These are phyloP conservation scores for Penicillium sp. DNA, from an alignment of 2,329 filamentous ascomycete species.

Conservation along the genomic window DNA sequence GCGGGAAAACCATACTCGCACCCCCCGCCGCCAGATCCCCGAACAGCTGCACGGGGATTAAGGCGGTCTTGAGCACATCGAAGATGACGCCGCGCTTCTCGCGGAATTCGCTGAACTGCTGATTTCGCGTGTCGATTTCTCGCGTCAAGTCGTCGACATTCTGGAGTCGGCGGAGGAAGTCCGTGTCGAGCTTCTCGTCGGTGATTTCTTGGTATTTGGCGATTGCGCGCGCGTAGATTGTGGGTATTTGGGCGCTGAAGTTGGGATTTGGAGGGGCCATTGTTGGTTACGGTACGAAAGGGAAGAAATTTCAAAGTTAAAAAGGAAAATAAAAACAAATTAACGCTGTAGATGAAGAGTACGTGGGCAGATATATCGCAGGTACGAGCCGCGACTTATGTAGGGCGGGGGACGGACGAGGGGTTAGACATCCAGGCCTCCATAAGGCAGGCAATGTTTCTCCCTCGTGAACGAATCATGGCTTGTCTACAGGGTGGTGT, in stretches of 20 bases:
- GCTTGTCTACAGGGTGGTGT: neutral
- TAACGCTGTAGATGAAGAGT: too few relatives aligned
- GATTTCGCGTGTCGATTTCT: slow-evolving; percentile 19
- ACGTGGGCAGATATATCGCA: too few relatives aligned
- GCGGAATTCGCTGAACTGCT: slow-evolving; percentile 17
- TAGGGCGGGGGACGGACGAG: too few relatives aligned
- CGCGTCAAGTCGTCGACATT: slow-evolving; percentile 15
- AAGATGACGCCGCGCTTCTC: slow-evolving; percentile 19
- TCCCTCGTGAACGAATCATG: neutral
- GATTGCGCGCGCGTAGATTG: slow-evolving; percentile 15
- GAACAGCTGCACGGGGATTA: slow-evolving; percentile 19
- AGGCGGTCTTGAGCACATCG: slow-evolving; percentile 10
- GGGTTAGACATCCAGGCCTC: too few relatives aligned
- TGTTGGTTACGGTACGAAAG: neutral
- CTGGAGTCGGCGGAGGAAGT: slow-evolving; percentile 10
- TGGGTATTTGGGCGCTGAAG: slow-evolving; percentile 11
- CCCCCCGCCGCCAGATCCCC: slow-evolving; percentile 18
- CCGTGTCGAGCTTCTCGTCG: slow-evolving; percentile 12
- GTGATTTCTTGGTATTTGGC: slow-evolving; percentile 17
- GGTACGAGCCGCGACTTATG: too few relatives aligned
- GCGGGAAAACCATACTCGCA: slow-evolving; percentile 19
- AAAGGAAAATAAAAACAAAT: too few relatives aligned
- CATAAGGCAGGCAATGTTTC: too few relatives aligned
- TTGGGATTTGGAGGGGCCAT: neutral
- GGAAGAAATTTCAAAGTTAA: too few relatives aligned